Conservation (phyloP, 1,139 yeast genomes). For the Blastobotrys arbuscula region DNA sequence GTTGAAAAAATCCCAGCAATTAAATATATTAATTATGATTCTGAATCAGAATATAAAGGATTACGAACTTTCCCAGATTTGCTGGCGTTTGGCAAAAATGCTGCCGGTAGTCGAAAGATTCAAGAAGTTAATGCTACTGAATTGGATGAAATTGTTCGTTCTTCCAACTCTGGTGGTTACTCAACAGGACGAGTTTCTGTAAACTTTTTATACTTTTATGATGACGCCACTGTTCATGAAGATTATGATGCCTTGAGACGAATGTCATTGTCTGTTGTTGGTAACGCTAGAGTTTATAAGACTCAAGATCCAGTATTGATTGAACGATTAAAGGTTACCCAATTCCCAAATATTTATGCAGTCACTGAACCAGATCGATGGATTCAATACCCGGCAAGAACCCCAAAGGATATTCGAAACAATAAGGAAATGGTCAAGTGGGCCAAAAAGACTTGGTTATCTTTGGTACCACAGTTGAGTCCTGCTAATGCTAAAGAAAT, state of each 20-base stretch:
- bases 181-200: constrained; percentile 15
- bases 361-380: constrained; percentile 22
- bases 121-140: constrained; percentile 25
- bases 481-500: constrained; percentile 33
- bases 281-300: constrained; percentile 34
- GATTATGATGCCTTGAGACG: constrained; percentile 37
- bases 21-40: constrained; percentile 30
- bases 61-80: constrained; percentile 33
- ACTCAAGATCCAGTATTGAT: constrained; percentile 30
- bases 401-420: constrained; percentile 35
- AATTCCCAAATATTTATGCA: constrained; percentile 34
- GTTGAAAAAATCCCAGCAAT: constrained; percentile 31
- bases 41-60: constrained; percentile 32
- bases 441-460: constrained; percentile 34
- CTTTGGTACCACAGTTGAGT: constrained; percentile 36
- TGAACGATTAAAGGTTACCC: constrained; percentile 26
- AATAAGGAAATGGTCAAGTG: constrained; percentile 29
- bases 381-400: constrained; percentile 28
- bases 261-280: constrained; percentile 32
- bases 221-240: constrained; percentile 35
- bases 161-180: constrained; percentile 11
- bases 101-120: constrained; percentile 28
- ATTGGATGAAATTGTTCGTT: constrained; percentile 21
- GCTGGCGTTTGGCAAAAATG: constrained; percentile 30
- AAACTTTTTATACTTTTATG: constrained; percentile 37